Conservation (phyloP, 176 grass and related monocot genomes). For the Tillandsia leiboldiana region DNA sequence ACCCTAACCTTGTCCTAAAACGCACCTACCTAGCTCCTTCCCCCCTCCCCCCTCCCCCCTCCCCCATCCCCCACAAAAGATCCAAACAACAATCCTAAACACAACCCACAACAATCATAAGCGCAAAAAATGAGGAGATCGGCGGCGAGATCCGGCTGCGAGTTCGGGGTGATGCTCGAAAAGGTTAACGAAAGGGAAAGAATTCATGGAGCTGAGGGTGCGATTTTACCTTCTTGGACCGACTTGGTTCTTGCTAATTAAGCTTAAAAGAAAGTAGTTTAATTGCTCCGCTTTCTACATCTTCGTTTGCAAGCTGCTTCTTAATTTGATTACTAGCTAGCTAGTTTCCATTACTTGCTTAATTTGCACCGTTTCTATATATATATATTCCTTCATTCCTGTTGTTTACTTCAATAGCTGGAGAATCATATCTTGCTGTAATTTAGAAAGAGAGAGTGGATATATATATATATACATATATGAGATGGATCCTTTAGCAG, state of each 20-base stretch:
- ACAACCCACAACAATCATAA: neutral
- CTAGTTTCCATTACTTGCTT: too few species aligned
- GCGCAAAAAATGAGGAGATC: neutral
- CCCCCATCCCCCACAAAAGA: neutral
- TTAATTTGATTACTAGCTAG: too few species aligned
- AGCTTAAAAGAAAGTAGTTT: too few species aligned
- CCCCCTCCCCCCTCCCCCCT: neutral
- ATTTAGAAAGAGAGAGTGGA: neutral
- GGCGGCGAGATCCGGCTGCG: neutral
- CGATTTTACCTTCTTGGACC: neutral
- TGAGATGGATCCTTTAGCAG: conserved; percentile 68
- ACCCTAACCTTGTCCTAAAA: conserved; percentile 6
- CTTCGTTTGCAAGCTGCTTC: too few species aligned
- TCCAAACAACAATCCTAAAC: neutral
- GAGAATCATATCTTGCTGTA: neutral
- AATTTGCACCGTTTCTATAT: too few species aligned
- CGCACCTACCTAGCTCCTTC: conserved; percentile 6
- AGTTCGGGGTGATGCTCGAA: neutral
- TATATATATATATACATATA: neutral
- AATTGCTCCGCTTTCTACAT: too few species aligned
- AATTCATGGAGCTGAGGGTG: neutral
- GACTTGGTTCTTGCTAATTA: too few species aligned
- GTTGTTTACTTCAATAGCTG: neutral
- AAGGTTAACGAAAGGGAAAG: neutral
- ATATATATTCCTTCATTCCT: too few species aligned